phyloP scores from a whole-genome alignment of 495 filamentous ascomycete genomes.

The Tuber magnatum region DNA sequence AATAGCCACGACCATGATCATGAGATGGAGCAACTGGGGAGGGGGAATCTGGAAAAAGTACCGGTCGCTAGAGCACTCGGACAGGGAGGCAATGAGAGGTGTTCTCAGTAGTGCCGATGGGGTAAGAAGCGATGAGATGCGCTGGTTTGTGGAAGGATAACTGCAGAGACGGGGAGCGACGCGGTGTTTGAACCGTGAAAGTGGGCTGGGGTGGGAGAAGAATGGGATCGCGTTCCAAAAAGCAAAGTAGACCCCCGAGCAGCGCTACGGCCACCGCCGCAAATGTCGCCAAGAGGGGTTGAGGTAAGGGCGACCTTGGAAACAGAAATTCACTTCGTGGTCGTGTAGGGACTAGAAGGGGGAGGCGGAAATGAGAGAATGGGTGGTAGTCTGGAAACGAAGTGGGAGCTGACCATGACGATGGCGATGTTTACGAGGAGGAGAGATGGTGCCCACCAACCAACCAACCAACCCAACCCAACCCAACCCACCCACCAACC shows the following conservation, averaged over 20 bases:
- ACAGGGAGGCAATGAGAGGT: not conserved
- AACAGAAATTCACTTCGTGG: not conserved
- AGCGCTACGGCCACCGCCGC: not conserved
- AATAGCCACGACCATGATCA: not conserved
- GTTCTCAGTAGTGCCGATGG: not conserved
- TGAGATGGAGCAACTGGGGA: not conserved
- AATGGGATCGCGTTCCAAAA: not conserved
- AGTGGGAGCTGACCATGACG: constrained; percentile 4
- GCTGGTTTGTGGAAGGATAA: constrained; percentile 1
- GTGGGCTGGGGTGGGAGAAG: not conserved
- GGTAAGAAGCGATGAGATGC: constrained; percentile 1
- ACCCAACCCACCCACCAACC: not conserved
- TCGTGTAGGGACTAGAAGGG: not conserved
- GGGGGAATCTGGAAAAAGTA: not conserved
- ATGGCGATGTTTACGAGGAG: not conserved
- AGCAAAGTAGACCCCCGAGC: not conserved
- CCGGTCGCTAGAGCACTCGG: not conserved
- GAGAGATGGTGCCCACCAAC: not conserved
- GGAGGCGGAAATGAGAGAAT: not conserved
- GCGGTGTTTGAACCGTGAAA: not conserved
- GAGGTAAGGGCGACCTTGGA: not conserved
- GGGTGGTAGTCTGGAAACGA: not conserved
- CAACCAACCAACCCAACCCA: not conserved
- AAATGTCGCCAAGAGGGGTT: not conserved
- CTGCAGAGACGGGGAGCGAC: not conserved